Conservation (phyloP, 345 rosid species). For the Murraya paniculata region DNA sequence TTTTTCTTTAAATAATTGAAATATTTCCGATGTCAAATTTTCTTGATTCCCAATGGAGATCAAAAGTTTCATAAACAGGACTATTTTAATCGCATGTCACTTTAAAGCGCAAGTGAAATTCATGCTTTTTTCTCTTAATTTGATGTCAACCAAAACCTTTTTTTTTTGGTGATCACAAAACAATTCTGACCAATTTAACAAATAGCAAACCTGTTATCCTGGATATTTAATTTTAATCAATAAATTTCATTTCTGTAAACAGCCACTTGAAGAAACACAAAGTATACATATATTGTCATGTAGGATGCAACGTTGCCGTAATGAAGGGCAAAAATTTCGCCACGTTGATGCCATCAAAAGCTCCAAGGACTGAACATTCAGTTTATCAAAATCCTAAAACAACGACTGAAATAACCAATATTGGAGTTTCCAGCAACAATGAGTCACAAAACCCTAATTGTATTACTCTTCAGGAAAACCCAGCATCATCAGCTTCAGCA, state of each 20-base stretch:
- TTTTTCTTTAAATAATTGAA: too few relatives aligned
- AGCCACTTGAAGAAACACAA: constrained; percentile 38
- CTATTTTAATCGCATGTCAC: too few relatives aligned
- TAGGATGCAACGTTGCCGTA: constrained; percentile 46
- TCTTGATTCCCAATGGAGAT: too few relatives aligned
- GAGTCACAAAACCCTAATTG: not conserved
- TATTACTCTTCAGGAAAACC: constrained; percentile 7
- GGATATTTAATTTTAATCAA: too few relatives aligned
- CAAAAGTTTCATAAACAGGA: too few relatives aligned
- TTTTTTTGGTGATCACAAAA: too few relatives aligned
- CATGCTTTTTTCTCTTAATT: too few relatives aligned
- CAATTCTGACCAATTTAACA: too few relatives aligned
- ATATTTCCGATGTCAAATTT: too few relatives aligned
- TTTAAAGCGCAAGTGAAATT: too few relatives aligned
- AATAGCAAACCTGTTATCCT: too few relatives aligned
- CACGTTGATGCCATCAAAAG: constrained; percentile 36
- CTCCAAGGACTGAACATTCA: not conserved
- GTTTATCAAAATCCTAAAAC: not conserved
- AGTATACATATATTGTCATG: constrained; percentile 29
- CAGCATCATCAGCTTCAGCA: not conserved
- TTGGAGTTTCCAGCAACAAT: not conserved
- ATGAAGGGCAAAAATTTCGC: constrained; percentile 48
- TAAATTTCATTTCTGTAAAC: constrained; percentile 4
- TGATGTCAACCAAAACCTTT: too few relatives aligned
- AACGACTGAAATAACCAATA: not conserved